Conservation (phyloP, 2,329 filamentous ascomycete species). For the Orbilia blumenaviensis region DNA sequence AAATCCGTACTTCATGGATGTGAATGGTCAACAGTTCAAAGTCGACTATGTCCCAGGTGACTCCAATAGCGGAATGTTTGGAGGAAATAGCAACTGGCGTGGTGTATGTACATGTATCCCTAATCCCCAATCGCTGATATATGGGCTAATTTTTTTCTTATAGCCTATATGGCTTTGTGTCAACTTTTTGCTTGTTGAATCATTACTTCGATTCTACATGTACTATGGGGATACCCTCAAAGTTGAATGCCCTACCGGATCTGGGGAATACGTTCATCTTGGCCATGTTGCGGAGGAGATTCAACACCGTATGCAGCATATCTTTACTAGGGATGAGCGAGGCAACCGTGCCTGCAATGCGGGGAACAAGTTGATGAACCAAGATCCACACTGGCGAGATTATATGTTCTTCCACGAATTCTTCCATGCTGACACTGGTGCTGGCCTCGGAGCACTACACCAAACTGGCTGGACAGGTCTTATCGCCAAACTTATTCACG, state of each 20-base stretch:
- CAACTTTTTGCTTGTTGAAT: constrained; percentile 93
- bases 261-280: constrained; percentile 93
- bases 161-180: constrained; percentile 90
- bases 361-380: constrained; percentile 85
- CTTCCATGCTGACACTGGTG: constrained; percentile 90
- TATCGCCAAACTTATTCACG: constrained; percentile 96
- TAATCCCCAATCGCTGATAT: neutral
- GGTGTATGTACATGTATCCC: constrained; percentile 65
- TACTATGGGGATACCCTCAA: constrained; percentile 90
- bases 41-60: constrained; percentile 94
- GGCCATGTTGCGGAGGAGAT: constrained; percentile 88
- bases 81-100: constrained; percentile 98
- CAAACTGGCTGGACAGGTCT: constrained; percentile 97
- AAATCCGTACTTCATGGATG: constrained; percentile 91
- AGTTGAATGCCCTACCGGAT: constrained; percentile 92
- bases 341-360: constrained; percentile 88
- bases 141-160: neutral
- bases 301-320: constrained; percentile 90
- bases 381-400: constrained; percentile 91
- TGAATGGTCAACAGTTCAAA: constrained; percentile 87
- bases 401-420: constrained; percentile 97
- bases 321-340: constrained; percentile 84
- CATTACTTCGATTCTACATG: constrained; percentile 92
- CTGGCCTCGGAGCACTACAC: constrained; percentile 88
- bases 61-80: constrained; percentile 92